Evolutionary conservation across 179 eudicot species (phyloP), one percentile per base, ranked within the genome.

Genomic region (Beta corolliflora): DNA sequence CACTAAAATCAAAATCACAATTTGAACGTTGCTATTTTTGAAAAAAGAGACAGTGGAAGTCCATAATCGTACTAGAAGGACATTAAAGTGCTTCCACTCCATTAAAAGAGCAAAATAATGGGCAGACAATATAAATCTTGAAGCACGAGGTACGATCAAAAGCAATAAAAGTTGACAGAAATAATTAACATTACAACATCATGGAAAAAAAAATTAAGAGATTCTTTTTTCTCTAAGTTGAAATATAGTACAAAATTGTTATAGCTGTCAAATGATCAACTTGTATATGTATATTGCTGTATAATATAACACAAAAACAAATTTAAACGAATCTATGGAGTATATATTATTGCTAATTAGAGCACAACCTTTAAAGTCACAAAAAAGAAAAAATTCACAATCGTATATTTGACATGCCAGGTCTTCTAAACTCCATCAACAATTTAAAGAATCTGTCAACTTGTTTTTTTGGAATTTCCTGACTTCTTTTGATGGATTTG

Each of bases 371-470:
- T 29, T 10, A 52, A 58, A 75, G 3, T 14, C 25, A 73, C 53
- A 73, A 25, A 25, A 53, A 53, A 52, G n/a, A 73, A 48, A 48
- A 25, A 73, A 15, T 3, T 29, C 52, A 75, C 61, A 75, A 75
- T 31, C 29, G 77, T 75, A 55, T 75, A 75, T 70, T 70, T 70
- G 73, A 46, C 73, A 70, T 70, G 73, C 29, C 73, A 70, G 16
- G 45, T 70, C 25, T 44, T 45, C 25, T 19, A 36, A 68, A 36
- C 19, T 53, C 54, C 45, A 19, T 50, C n/a, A 44, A 70, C 54
- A 70, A 75, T 75, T 75, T 4, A 75, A 75, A 29, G 77, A 73
- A 75, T 75, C 64, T 75, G 77, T 75, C 77, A 75, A 73, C 46
- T 46, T 70, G 36, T 14, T 23, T 53, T 73, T 25, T 19, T 75